Evolutionary conservation across 179 eudicot species (phyloP), one percentile per base, ranked within the genome.

Genomic region (Amaranthus tricolor): DNA sequence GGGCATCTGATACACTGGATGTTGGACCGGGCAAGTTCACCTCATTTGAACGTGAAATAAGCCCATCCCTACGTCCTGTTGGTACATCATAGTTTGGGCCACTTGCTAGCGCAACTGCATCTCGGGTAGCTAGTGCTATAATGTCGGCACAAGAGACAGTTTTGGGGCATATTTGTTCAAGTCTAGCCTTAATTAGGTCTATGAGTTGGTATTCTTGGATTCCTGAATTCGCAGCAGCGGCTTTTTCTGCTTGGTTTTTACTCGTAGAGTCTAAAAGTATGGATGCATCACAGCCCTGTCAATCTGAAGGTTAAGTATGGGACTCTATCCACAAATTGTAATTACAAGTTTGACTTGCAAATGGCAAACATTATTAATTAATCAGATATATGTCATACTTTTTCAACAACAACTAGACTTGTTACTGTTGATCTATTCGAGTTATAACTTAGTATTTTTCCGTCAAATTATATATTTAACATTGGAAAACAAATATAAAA

Each of bases 201-300:
- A 89, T 86, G n/a, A 89, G 68, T 31, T 83, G 77, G 65, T 49
- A 84, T 47, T 76, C 93, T 77, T 91, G 75, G 4, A 89, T 82
- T 5, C 87, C 80, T 9, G 31, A 75, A 77, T 87, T 89, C 1
- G 93, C 85, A 7, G 66, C 82, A 1, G 89, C 79, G 20, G 75
- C 80, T 80, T 88, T 86, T 59, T 89, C 94, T 0, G 94, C 73
- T 49, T 83, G 68, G 21, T 75, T 68, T 44, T 43, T 66, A 6
- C 6, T 24, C 0, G 82, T 84, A 8, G 86, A 81, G 74, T 89
- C 88, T 71, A 85, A 72, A 19, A 89, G 82, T 45, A 88, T 77
- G 14, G 94, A 87, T 57, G 89, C 93, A 62, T 89, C 93, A 71
- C 93, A 89, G 40, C 93, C 91, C 91, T 89, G 57, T 14, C 6